Conservation (phyloP, 345 rosid species). For the Isatis tinctoria region DNA sequence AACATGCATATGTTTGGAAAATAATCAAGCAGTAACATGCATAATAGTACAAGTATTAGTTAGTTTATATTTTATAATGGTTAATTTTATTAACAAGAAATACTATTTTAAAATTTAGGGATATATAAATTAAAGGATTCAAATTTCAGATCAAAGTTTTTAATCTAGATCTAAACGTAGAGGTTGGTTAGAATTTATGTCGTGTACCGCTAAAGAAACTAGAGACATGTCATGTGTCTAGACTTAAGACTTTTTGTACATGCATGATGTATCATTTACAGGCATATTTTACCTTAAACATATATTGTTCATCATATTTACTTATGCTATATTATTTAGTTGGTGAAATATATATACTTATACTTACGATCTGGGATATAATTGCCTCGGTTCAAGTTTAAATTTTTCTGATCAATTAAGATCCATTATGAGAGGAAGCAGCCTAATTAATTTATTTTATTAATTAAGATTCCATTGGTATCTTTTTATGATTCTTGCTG, state of each 20-base stretch:
- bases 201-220: slow-evolving; percentile 21
- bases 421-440: slow-evolving; percentile 8
- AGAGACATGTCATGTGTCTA: slow-evolving; percentile 33
- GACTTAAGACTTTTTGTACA: slow-evolving; percentile 17
- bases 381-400: neutral
- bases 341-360: neutral
- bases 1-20: slow-evolving; percentile 17
- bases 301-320: neutral
- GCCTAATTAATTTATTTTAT: neutral
- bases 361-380: neutral
- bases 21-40: slow-evolving; percentile 27
- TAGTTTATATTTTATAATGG: neutral
- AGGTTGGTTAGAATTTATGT: slow-evolving; percentile 34
- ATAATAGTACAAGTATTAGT: neutral
- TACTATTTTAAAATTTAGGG: neutral
- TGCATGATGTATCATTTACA: slow-evolving; percentile 17
- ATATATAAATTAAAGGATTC: neutral
- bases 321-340: neutral
- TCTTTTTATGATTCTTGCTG: slow-evolving; percentile 15
- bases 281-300: neutral
- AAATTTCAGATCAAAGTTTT: slow-evolving; percentile 5
- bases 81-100: neutral
- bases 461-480: slow-evolving; percentile 17
- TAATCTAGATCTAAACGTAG: slow-evolving; percentile 31
- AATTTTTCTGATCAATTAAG: neutral